Conservation (phyloP, 495 filamentous ascomycete genomes). For the Lentithecium fluviatile region DNA sequence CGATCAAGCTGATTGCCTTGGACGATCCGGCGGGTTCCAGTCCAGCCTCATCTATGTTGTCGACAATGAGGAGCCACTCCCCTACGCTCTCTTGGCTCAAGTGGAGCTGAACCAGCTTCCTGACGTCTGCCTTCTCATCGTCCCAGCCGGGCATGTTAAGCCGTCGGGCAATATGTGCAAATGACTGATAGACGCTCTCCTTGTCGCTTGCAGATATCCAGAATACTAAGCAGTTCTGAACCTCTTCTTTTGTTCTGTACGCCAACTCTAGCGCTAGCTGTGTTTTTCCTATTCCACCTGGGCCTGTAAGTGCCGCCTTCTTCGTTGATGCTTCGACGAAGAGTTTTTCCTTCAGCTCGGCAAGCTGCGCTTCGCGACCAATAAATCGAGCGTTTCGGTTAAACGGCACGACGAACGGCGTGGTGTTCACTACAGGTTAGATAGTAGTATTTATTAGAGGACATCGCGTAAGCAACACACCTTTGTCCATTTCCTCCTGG, state of each 20-base stretch:
- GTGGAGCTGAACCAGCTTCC: constrained; percentile 14
- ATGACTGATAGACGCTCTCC: constrained; percentile 27
- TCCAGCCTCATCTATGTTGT: constrained; percentile 34
- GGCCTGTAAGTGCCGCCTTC: too few relatives aligned
- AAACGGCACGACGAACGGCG: too few relatives aligned
- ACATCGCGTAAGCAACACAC: too few relatives aligned
- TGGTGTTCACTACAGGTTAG: too few relatives aligned
- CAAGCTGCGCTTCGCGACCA: too few relatives aligned
- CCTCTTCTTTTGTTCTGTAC: constrained; percentile 14
- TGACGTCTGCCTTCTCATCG: constrained; percentile 23
- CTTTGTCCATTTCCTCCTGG: too few relatives aligned
- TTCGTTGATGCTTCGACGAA: too few relatives aligned
- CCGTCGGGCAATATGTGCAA: constrained; percentile 12
- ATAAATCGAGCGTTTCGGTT: too few relatives aligned
- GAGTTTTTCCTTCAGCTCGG: too few relatives aligned
- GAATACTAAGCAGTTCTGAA: constrained; percentile 21
- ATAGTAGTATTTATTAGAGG: too few relatives aligned
- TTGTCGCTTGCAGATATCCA: constrained; percentile 22
- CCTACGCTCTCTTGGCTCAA: constrained; percentile 10
- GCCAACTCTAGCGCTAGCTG: constrained; percentile 29
- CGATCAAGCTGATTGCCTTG: constrained; percentile 6
- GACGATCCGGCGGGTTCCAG: background rate
- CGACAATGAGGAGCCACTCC: constrained; percentile 24
- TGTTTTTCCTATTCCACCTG: constrained; percentile 30
- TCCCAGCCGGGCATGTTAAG: constrained; percentile 10